Evolutionary conservation across 2,329 filamentous ascomycete genomes (phyloP), one percentile per base, ranked within the genome.

Genomic region (Ophiostoma montium): DNA sequence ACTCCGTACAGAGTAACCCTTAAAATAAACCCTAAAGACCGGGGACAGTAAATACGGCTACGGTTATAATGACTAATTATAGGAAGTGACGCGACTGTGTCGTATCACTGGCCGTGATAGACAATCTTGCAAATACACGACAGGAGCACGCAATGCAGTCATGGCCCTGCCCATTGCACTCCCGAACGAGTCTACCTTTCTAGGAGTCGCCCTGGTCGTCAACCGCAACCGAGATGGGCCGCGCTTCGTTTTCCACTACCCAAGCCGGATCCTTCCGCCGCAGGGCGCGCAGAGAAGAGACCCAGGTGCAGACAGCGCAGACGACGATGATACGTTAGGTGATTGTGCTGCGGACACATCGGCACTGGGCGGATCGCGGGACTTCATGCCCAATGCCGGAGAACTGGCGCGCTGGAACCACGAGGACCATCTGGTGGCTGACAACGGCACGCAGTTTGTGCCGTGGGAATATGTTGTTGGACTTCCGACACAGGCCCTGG

Each of bases 231-330:
- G 83, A 55, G 83, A 86, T 57, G 86, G 87, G 15, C 84, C 87
- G 27, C 78, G 80, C 55, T 83, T 92, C 58, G 83, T 92, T 58
- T 94, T 89, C 64, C 86, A 94, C 64, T 92, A 92, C 60, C 87
- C 87, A n/a, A 74, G 80, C n/a, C 63, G 68, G 43, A 70, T 76
- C 39, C 61, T 60, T 9, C 61, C 57, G 65, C 68, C 59, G 63
- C 70, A 55, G 32, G 58, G 61, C 19, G 55, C 50, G 10, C 43
- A 33, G 23, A 19, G 43, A n/a, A 21, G 31, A 21, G 43, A 45
- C 31, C 48, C 32, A 36, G 46, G 10, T 50, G 46, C 10, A 39
- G 59, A 45, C 54, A 61, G 19, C 57, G 64, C 47, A 59, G 70
- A 76, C 45, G 66, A 74, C 21, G 75, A 78, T 47, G 75, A 78